Evolutionary conservation across 2,329 filamentous ascomycete species (phyloP), one percentile per base, ranked within the genome.

Genomic region (Chaetomium sp.): DNA sequence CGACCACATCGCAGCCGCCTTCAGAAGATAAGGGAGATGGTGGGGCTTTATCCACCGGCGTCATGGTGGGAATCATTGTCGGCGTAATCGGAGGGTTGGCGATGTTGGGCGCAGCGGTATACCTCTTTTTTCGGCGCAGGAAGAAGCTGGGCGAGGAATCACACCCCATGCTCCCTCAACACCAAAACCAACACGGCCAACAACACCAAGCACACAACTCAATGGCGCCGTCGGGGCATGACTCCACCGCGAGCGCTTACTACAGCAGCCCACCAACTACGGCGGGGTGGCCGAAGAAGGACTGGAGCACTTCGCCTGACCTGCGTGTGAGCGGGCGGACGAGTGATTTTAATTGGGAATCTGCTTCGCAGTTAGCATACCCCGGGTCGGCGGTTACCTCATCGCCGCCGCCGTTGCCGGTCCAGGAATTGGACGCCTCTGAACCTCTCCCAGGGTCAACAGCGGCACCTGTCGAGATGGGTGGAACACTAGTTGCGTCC

Each of bases 41-140:
- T 12, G 45, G 37, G 2, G 61, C 60, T 1, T 46, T 70, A 3
- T 65, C 67, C 2, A 62, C 56, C 2, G 64, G 57, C 1, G 63
- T 65, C 19, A 59, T 62, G 43, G 66, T 60, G 3, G 69, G 67
- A 4, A 67, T 70, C 36, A 67, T 69, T 8, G 64, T 62, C 1
- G 68, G 65, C 9, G 61, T 33, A 2, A 49, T 59, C 12, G 57
- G 27, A n/a, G 61, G 56, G 2, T 3, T 67, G 3, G 62, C 61
- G 3, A 7, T 62, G 36, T 36, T 65, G 19, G 61, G 53, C 0
- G 56, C 51, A 0, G 32, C 65, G 1, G 53, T 59, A 6, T 64
- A 64, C 56, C 55, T 66, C 10, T 51, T 66, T 10, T 33, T 68
- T 8, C 65, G 65, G 7, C 59, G 64, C 35, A 61, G 59, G 45